These are phyloP conservation scores for Tolypocladium album DNA, from an alignment of 2,329 filamentous ascomycete species.

Conservation along the genomic window DNA sequence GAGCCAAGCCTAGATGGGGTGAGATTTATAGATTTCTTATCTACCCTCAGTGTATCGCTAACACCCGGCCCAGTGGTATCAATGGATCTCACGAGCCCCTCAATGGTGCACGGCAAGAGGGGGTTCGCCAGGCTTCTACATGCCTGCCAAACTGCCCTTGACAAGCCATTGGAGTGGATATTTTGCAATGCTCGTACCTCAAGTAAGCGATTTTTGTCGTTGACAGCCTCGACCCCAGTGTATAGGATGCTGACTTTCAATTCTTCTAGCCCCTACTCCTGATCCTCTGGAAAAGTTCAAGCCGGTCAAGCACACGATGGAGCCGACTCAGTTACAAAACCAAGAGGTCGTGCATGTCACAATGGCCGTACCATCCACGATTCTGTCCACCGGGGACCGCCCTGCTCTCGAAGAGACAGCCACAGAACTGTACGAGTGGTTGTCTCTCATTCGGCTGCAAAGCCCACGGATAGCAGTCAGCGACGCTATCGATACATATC, in stretches of 20 bases:
- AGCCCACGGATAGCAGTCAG: slow-evolving; percentile 49
- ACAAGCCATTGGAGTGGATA: slow-evolving; percentile 60
- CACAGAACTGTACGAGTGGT: slow-evolving; percentile 61
- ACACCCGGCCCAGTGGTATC: slow-evolving; percentile 52
- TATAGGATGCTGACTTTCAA: background rate
- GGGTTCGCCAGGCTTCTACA: slow-evolving; percentile 69
- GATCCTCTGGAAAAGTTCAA: slow-evolving; percentile 37
- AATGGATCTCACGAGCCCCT: slow-evolving; percentile 59
- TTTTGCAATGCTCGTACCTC: slow-evolving; percentile 50
- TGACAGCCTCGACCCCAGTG: no score
- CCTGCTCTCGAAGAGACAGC: slow-evolving; percentile 52
- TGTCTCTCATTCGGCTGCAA: slow-evolving; percentile 54
- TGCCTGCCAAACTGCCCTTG: slow-evolving; percentile 70
- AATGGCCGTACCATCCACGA: slow-evolving; percentile 12
- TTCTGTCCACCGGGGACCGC: slow-evolving; percentile 24
- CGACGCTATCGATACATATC: slow-evolving; percentile 56
- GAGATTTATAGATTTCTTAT: slow-evolving; percentile 15
- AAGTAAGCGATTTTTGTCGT: slow-evolving; percentile 12
- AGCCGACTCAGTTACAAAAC: slow-evolving; percentile 8
- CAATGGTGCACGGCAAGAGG: slow-evolving; percentile 76
- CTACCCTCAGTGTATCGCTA: background rate
- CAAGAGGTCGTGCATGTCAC: slow-evolving; percentile 11
- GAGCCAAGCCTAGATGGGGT: slow-evolving; percentile 65
- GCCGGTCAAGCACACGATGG: slow-evolving; percentile 30
- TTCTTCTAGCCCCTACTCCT: slow-evolving; percentile 28